Evolutionary conservation across 139 green algal species (phyloP).

Genomic region (Mesotaenium endlicherianum): DNA sequence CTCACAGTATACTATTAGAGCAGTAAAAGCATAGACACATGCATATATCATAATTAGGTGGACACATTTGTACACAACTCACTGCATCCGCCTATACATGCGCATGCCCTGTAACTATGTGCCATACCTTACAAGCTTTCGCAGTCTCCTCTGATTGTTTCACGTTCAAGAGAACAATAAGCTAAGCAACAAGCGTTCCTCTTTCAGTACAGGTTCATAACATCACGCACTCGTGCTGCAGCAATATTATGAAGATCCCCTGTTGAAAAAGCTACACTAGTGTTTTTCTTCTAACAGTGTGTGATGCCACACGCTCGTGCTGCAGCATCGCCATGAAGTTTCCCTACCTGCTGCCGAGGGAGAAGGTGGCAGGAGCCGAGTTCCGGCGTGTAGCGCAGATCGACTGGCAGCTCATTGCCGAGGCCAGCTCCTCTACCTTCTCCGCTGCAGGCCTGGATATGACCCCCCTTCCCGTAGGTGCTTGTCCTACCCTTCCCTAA

Average conservation of each 20-base stretch:
- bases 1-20: too few relatives aligned
- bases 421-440: not conserved
- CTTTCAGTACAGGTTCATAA: not conserved
- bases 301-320: not conserved
- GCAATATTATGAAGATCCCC: not conserved
- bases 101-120: too few relatives aligned
- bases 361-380: not conserved
- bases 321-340: constrained; percentile 24
- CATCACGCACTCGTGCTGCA: not conserved
- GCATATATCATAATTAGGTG: too few relatives aligned
- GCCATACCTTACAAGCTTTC: too few relatives aligned
- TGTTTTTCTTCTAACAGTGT: not conserved
- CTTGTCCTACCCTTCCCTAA: not conserved
- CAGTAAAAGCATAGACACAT: too few relatives aligned
- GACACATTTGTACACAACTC: too few relatives aligned
- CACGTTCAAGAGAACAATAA: not conserved
- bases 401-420: constrained; percentile 34
- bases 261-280: not conserved
- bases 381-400: constrained; percentile 35
- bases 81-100: too few relatives aligned
- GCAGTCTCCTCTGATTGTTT: not conserved
- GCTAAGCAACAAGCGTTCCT: not conserved
- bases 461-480: constrained; percentile 30
- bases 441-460: constrained; percentile 18
- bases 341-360: constrained; percentile 5